Base-by-base conservation (phyloP, 1,139 yeast species). In the Geotrichum macrosporum region DNA sequence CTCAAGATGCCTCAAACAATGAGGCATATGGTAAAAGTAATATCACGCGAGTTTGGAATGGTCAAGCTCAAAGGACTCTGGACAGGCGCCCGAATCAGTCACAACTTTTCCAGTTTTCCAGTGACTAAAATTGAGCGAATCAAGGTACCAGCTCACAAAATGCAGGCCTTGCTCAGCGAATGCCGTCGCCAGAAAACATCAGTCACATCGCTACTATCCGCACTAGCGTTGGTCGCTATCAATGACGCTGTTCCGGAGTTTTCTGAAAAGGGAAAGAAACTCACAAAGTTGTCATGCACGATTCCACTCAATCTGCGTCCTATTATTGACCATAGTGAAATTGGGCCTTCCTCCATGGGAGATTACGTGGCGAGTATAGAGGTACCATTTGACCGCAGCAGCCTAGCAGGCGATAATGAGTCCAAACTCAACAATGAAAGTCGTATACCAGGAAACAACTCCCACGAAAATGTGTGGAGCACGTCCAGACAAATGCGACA, bases 221-320 rank as follows among this genome's bases (percentile, higher is more conserved):
- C 41, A 1, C 27, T 36, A 12, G 30, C 34, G 10, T 21, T 35
- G 6, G 42, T 46, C 10, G 21, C 35, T n/a, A 4, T 29, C 5
- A 30, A 41, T 20, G 9, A 31, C 9, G 47, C 3, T 1, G 8
- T 37, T 16, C 34, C 47, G 8, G 19, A 22, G 9, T 10, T 15
- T n/a, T 12, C 19, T 10, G 29, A 15, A 19, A 27, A 39, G 2
- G n/a, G n/a, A n/a, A n/a, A n/a, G n/a, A n/a, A n/a, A n/a, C n/a
- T n/a, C n/a, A 21, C 24, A 12, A 16, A 40, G 12, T 15, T 3
- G 5, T 27, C 22, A 21, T n/a, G n/a, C n/a, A 5, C 31, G 12
- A 32, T 49, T 35, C 47, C 52, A 6, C 21, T 45, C 20, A 49
- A 49, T 35, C 29, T 49, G 43, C 38, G 52, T 8, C 48, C 50